phyloP scores from a whole-genome alignment of 2,329 filamentous ascomycete genomes.

The Ramularia endophylla region DNA sequence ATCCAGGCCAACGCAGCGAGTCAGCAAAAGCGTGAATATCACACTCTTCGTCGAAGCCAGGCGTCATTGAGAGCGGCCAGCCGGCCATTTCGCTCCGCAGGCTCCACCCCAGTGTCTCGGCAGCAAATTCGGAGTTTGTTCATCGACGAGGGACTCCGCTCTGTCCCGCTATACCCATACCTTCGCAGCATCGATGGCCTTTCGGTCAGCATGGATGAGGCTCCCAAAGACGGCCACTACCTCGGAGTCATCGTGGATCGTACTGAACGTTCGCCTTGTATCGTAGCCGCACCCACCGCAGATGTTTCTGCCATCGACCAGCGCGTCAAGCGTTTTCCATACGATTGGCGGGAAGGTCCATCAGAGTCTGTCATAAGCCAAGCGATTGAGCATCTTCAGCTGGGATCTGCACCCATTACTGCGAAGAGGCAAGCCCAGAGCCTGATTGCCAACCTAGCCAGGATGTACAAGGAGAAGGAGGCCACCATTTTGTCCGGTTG shows the following conservation, averaged over 20 bases:
- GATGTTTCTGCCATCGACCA: slow-evolving; percentile 38
- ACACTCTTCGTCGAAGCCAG: slow-evolving; percentile 29
- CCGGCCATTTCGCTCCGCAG: slow-evolving; percentile 16
- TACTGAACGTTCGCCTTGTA: slow-evolving; percentile 54
- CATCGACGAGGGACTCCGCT: slow-evolving; percentile 22
- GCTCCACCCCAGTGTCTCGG: slow-evolving; percentile 5
- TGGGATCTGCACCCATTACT: slow-evolving; percentile 42
- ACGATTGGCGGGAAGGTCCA: slow-evolving; percentile 50
- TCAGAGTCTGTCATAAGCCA: slow-evolving; percentile 35
- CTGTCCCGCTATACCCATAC: slow-evolving; percentile 25
- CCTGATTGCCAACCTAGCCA: slow-evolving; percentile 50
- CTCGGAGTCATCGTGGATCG: slow-evolving; percentile 63
- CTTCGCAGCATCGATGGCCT: slow-evolving; percentile 24
- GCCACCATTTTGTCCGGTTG: slow-evolving; percentile 55
- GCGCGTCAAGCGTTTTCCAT: slow-evolving; percentile 52
- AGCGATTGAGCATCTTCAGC: slow-evolving; percentile 48
- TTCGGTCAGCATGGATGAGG: slow-evolving; percentile 18
- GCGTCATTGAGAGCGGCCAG: slow-evolving; percentile 11
- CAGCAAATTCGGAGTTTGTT: slow-evolving; percentile 23
- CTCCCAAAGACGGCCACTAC: slow-evolving; percentile 34
- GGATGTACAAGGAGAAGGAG: slow-evolving; percentile 59
- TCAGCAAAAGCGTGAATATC: slow-evolving; percentile 45
- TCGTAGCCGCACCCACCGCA: slow-evolving; percentile 54
- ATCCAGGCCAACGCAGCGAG: slow-evolving; percentile 30
- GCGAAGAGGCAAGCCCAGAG: slow-evolving; percentile 38